Percentiles rank a stretch among this genome's conserved stretches.
These are phyloP conservation scores for Paracoccidioides brasiliensis DNA, from an alignment of 2,329 filamentous ascomycete species.

Conservation along the genomic window DNA sequence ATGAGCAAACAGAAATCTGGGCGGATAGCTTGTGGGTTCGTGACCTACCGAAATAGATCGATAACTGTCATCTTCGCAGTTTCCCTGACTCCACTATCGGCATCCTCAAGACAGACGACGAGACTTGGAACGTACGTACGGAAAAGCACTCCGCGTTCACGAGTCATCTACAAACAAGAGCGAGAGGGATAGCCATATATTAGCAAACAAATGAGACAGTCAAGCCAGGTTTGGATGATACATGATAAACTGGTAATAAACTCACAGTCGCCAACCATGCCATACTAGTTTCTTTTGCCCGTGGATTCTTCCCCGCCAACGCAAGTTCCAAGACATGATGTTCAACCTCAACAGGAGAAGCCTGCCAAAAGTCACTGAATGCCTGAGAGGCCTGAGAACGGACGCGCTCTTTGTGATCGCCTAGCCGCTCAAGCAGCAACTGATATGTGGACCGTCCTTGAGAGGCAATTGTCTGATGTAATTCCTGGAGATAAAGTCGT, in stretches of 20 bases:
- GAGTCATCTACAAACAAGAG: conserved; percentile 56
- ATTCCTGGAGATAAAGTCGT: conserved; percentile 71
- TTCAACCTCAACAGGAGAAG: conserved; percentile 62
- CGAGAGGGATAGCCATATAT: neutral
- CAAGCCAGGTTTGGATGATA: conserved; percentile 6
- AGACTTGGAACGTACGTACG: conserved; percentile 68
- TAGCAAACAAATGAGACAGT: neutral
- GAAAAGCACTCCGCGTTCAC: conserved; percentile 66
- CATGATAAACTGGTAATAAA: conserved; percentile 13
- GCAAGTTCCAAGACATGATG: conserved; percentile 63
- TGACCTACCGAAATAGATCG: conserved; percentile 62
- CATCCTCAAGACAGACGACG: conserved; percentile 80
- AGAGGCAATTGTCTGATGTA: conserved; percentile 55
- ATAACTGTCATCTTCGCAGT: conserved; percentile 71
- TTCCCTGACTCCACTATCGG: conserved; percentile 76
- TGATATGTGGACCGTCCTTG: conserved; percentile 60
- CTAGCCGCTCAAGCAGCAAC: conserved; percentile 68
- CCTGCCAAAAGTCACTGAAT: conserved; percentile 62
- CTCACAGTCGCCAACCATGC: conserved; percentile 67
- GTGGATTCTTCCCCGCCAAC: conserved; percentile 65
- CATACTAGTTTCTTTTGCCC: conserved; percentile 74
- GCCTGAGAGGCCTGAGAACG: conserved; percentile 61
- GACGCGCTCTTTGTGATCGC: conserved; percentile 77
- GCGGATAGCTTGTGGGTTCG: neutral
- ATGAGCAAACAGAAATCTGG: neutral